Evolutionary conservation across 2,329 filamentous ascomycete genomes (phyloP), one percentile per base, ranked within the genome.

Genomic region (Tolypocladium amazonense): DNA sequence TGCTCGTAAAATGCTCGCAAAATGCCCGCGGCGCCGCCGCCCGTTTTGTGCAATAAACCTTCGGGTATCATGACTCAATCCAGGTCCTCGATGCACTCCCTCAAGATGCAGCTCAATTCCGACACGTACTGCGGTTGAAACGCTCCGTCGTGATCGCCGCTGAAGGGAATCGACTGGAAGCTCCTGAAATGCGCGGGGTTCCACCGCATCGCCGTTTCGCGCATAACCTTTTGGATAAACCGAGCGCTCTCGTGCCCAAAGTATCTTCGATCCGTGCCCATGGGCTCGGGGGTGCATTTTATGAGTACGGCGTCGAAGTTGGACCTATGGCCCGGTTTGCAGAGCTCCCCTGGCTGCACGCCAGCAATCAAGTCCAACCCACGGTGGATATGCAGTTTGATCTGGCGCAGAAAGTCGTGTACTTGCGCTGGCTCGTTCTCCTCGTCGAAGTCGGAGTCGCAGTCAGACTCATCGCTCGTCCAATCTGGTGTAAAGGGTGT

Each of bases 131-230:
- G 58, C 18, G 65, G 64, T 61, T 63, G 60, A 56, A 66, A 67
- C 12, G 65, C 65, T 8, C 64, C 59, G 55, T 67, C 64, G 57
- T 67, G 65, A 15, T 66, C 61, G 9, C 64, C 65, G 53, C 64
- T 65, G 38, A 67, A 67, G 2, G 65, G 63, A 33, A 65, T 61
- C 25, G 60, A 61, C 56, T 62, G 52, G 30, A 67, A 67, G 47
- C 59, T 65, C 38, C 58, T 55, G 39, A 67, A 67, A 33, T 60
- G 64, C 30, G 53, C 56, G 7, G 60, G 43, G 23, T 67, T 59
- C 65, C 65, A 67, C 5, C 62, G 61, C 65, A 67, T 67, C 54
- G 57, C 58, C 43, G 56, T 43, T 41, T 67, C 64, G 30, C 60
- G 58, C 64, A 66, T 67, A 30, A 66, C 60, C 23, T 56, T 58